phyloP scores from a whole-genome alignment of 495 filamentous ascomycete species.

The Pyrenula massariospora region DNA sequence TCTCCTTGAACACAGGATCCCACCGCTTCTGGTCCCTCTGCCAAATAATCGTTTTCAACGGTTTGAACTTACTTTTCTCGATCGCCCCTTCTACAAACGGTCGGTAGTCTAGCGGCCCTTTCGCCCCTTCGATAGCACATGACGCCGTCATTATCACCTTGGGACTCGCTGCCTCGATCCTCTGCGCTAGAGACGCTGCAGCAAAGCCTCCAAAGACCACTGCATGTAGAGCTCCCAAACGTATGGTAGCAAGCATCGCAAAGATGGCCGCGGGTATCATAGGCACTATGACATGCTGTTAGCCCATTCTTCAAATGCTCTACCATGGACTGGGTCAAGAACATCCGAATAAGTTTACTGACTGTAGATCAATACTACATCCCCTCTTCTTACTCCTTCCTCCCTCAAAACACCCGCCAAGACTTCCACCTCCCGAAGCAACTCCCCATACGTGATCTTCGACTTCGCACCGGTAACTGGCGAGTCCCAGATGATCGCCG shows the following conservation, averaged over 20 bases:
- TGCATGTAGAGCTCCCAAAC: slow-evolving; percentile 79
- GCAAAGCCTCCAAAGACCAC: slow-evolving; percentile 93
- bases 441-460: slow-evolving; percentile 57
- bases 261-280: slow-evolving; percentile 88
- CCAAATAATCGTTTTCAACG: slow-evolving; percentile 62
- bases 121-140: slow-evolving; percentile 82
- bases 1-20: slow-evolving; percentile 49
- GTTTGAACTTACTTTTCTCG: slow-evolving; percentile 45
- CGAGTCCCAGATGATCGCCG: slow-evolving; percentile 79
- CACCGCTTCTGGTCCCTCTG: slow-evolving; percentile 65
- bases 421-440: slow-evolving; percentile 73
- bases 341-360: too few species aligned
- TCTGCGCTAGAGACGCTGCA: slow-evolving; percentile 66
- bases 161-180: slow-evolving; percentile 73
- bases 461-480: slow-evolving; percentile 69
- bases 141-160: slow-evolving; percentile 74
- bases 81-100: slow-evolving; percentile 61
- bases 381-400: slow-evolving; percentile 73
- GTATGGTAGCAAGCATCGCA: slow-evolving; percentile 68
- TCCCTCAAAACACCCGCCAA: slow-evolving; percentile 74
- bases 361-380: slow-evolving; percentile 93
- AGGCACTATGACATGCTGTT: slow-evolving; percentile 53
- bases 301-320: neutral
- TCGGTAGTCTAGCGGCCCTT: slow-evolving; percentile 61
- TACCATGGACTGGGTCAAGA: neutral